Evolutionary conservation across 2,329 filamentous ascomycete genomes (phyloP).

Genomic region (Salinomyces thailandicus): DNA sequence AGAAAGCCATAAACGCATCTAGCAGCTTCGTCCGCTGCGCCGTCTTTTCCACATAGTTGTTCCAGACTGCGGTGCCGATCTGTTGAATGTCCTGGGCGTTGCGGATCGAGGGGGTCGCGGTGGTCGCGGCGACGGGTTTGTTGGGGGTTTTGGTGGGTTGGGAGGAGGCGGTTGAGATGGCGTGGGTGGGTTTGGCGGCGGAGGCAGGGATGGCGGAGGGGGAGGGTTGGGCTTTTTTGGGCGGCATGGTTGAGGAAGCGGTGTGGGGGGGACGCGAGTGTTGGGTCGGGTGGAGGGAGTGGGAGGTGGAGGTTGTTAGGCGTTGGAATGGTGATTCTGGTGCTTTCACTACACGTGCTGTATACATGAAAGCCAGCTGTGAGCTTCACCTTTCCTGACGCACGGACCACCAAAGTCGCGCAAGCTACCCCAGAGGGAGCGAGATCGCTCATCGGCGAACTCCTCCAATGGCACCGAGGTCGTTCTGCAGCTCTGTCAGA

Average conservation of each 20-base stretch:
- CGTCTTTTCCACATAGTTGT: slow-evolving; percentile 69
- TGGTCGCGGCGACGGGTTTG: slow-evolving; percentile 10
- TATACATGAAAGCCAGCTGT: no score
- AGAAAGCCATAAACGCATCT: slow-evolving; percentile 80
- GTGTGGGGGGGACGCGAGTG: no score
- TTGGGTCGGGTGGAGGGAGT: no score
- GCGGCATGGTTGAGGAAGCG: slow-evolving; percentile 15
- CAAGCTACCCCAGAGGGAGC: no score
- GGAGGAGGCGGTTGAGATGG: slow-evolving; percentile 12
- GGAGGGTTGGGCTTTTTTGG: slow-evolving; percentile 18
- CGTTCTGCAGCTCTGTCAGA: no score
- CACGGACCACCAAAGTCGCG: no score
- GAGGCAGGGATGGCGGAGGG: slow-evolving; percentile 17
- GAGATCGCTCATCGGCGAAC: no score
- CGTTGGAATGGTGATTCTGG: no score
- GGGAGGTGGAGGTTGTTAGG: no score
- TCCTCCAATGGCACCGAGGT: no score
- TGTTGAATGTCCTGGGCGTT: slow-evolving; percentile 28
- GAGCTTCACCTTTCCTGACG: no score
- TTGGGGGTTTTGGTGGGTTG: slow-evolving; percentile 14
- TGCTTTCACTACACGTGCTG: no score
- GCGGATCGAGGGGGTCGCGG: slow-evolving; percentile 3
- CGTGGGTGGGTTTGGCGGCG: slow-evolving; percentile 13
- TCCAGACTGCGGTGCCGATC: slow-evolving; percentile 60
- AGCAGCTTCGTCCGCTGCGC: slow-evolving; percentile 86